Evolutionary conservation across 2,329 filamentous ascomycete genomes (phyloP).

Genomic region (Fusarium sp.): DNA sequence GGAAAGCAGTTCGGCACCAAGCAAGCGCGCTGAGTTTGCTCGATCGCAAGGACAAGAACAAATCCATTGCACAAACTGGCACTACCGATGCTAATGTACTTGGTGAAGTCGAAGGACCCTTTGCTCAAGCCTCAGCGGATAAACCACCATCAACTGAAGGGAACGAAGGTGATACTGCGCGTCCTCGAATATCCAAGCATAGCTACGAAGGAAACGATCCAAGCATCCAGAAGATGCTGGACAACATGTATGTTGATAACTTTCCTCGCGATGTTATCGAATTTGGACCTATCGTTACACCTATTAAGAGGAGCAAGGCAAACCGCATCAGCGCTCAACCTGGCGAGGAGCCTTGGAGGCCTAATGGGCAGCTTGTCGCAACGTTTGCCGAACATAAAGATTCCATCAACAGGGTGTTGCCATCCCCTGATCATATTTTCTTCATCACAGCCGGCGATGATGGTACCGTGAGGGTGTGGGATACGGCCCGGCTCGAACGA

Average conservation of each 20-base stretch:
- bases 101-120: constrained; percentile 72
- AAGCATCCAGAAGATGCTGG: constrained; percentile 78
- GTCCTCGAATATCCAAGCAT: constrained; percentile 73
- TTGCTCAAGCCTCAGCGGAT: constrained; percentile 55
- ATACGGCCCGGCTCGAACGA: constrained; percentile 88
- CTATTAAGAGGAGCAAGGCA: constrained; percentile 70
- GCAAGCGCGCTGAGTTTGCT: constrained; percentile 72
- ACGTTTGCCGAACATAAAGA: constrained; percentile 90
- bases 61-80: constrained; percentile 71
- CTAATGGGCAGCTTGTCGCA: constrained; percentile 86
- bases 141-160: constrained; percentile 45
- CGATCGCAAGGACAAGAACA: constrained; percentile 71
- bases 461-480: constrained; percentile 93
- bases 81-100: constrained; percentile 73
- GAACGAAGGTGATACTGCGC: constrained; percentile 52
- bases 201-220: constrained; percentile 87
- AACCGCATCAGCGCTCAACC: constrained; percentile 64
- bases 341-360: constrained; percentile 77
- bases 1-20: constrained; percentile 68
- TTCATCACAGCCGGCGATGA: constrained; percentile 96
- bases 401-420: constrained; percentile 83
- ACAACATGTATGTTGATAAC: constrained; percentile 85
- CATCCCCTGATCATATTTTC: constrained; percentile 92
- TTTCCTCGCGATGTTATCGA: constrained; percentile 76
- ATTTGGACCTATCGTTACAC: constrained; percentile 86